phyloP scores from a whole-genome alignment of 306 rosid genomes.

The Adenanthera pavonina region DNA sequence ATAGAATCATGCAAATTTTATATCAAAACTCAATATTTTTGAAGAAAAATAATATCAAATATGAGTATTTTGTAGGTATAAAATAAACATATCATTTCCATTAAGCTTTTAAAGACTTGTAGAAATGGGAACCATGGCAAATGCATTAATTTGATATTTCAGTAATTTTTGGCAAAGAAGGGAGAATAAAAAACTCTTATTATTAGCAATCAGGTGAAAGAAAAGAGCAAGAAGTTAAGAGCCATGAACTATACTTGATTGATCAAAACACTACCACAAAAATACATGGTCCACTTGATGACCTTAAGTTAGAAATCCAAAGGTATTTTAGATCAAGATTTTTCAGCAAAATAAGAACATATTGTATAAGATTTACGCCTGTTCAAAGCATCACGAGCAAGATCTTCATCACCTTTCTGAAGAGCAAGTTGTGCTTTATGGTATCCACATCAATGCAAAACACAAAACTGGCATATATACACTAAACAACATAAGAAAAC shows the following conservation, averaged over 20 bases:
- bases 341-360: constrained; percentile 41
- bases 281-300: constrained; percentile 5
- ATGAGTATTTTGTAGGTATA: too few relatives aligned
- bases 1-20: too few relatives aligned
- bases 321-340: constrained; percentile 12
- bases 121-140: constrained; percentile 30
- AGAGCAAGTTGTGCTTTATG: constrained; percentile 93
- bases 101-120: constrained; percentile 13
- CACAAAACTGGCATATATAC: constrained; percentile 28
- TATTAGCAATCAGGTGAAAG: background rate
- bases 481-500: constrained; percentile 9
- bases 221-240: constrained; percentile 13
- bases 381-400: constrained; percentile 96
- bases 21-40: too few relatives aligned
- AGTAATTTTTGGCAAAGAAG: constrained; percentile 14
- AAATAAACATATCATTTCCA: too few relatives aligned
- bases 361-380: constrained; percentile 94
- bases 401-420: constrained; percentile 90
- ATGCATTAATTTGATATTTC: constrained; percentile 22
- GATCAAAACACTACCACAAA: constrained; percentile 7
- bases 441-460: constrained; percentile 60
- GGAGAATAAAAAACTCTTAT: constrained; percentile 11
- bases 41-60: too few relatives aligned
- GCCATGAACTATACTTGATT: constrained; percentile 1
- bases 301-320: constrained; percentile 32